Percentiles rank a stretch among this genome's conserved stretches.
phyloP scores from a whole-genome alignment of 1,284 basidiomycete genomes.

The Leucoagaricus sp. region DNA sequence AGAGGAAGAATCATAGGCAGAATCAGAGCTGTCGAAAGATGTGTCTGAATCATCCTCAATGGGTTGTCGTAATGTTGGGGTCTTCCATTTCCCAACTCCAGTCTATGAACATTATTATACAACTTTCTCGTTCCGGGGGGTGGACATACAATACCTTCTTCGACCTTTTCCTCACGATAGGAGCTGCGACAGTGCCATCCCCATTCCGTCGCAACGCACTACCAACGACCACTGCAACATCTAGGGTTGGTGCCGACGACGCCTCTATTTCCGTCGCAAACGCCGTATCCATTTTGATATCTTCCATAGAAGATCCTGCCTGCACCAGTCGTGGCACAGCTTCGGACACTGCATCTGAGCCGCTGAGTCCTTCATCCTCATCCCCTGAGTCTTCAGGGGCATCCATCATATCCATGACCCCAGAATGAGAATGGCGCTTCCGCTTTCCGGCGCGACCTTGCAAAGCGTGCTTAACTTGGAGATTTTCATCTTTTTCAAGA shows the following conservation, averaged over 20 bases:
- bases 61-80: background rate
- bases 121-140: background rate
- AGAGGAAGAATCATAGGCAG: constrained; percentile 51
- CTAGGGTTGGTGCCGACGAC: constrained; percentile 1
- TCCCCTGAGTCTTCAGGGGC: constrained; percentile 34
- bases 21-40: constrained; percentile 79
- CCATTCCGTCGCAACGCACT: constrained; percentile 58
- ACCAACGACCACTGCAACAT: constrained; percentile 41
- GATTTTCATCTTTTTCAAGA: constrained; percentile 61
- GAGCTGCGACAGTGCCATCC: constrained; percentile 54
- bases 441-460: constrained; percentile 49
- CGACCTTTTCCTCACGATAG: constrained; percentile 38
- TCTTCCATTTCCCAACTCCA: constrained; percentile 22
- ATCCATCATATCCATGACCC: constrained; percentile 31
- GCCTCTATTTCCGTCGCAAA: constrained; percentile 9
- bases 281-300: constrained; percentile 5
- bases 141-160: constrained; percentile 14
- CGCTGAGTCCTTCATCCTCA: constrained; percentile 22
- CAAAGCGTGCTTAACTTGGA: constrained; percentile 54
- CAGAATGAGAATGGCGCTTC: constrained; percentile 37
- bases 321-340: background rate
- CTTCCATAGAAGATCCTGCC: background rate
- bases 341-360: constrained; percentile 4
- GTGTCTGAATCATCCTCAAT: constrained; percentile 45
- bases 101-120: constrained; percentile 1